phyloP scores from a whole-genome alignment of 192 early-diverging fungal species.

The Phlyctochytrium planicorne region DNA sequence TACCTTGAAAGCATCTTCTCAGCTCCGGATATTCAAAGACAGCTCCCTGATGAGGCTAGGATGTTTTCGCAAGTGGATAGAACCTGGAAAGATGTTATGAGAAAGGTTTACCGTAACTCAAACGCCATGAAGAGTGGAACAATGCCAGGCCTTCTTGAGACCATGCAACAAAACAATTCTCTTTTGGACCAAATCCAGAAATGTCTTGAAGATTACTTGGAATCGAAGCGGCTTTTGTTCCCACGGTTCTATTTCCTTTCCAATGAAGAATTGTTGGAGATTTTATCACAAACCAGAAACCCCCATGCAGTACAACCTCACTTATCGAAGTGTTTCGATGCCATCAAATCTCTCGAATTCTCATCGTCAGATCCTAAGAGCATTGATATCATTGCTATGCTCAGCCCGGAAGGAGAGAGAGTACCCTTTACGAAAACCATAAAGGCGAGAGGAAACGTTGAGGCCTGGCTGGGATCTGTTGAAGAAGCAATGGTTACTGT shows the following conservation, averaged over 20 bases:
- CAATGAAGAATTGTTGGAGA: conserved; percentile 62
- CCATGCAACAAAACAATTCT: conserved; percentile 57
- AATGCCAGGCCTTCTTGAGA: conserved; percentile 55
- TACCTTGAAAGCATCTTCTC: conserved; percentile 63
- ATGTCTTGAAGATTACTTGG: conserved; percentile 62
- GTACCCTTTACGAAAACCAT: conserved; percentile 58
- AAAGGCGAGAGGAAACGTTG: conserved; percentile 64
- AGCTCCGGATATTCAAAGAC: conserved; percentile 61
- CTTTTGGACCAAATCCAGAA: conserved; percentile 64
- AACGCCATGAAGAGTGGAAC: conserved; percentile 65
- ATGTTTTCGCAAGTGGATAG: conserved; percentile 62
- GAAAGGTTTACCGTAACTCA: conserved; percentile 54
- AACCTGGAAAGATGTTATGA: conserved; percentile 63
- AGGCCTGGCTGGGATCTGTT: conserved; percentile 57
- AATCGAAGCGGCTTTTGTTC: conserved; percentile 58
- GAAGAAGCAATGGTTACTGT: conserved; percentile 62
- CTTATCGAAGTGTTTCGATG: conserved; percentile 62
- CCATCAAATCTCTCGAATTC: conserved; percentile 60
- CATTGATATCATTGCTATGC: conserved; percentile 61
- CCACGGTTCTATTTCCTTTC: conserved; percentile 64
- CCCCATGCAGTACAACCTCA: conserved; percentile 65
- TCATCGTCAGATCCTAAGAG: conserved; percentile 52
- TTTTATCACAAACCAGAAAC: conserved; percentile 60
- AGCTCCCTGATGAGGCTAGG: conserved; percentile 59
- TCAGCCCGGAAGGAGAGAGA: conserved; percentile 55